Evolutionary conservation across 345 rosid genomes (phyloP).

Genomic region (Hevea brasiliensis): DNA sequence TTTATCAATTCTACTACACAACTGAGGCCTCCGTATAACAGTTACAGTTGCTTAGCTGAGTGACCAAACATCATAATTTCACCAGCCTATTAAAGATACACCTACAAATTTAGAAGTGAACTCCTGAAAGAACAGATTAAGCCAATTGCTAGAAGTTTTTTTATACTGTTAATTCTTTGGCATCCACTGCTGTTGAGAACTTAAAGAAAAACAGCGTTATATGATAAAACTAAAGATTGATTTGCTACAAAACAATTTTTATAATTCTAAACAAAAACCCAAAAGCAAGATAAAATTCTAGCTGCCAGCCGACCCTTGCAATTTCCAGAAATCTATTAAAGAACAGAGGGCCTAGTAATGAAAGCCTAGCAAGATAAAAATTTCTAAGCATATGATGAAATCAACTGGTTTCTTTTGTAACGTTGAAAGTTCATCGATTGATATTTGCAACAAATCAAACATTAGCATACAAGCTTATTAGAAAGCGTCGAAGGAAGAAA

Average conservation of each 20-base stretch:
- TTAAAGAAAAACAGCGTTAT: neutral
- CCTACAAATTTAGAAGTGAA: neutral
- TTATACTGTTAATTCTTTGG: neutral
- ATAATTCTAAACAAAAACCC: neutral
- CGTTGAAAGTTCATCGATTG: no score
- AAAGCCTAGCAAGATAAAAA: neutral
- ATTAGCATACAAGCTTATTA: neutral
- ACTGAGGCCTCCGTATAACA: neutral
- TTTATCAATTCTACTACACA: neutral
- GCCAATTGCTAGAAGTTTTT: neutral
- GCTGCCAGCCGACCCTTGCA: neutral
- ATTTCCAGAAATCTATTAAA: constrained; percentile 2
- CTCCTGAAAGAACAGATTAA: neutral
- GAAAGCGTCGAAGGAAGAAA: neutral
- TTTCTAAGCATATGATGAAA: no score
- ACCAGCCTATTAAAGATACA: neutral
- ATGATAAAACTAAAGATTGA: neutral
- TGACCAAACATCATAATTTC: neutral
- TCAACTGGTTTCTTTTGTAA: neutral
- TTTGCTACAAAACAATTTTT: neutral
- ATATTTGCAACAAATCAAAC: neutral
- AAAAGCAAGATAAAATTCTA: neutral
- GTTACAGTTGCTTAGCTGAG: neutral
- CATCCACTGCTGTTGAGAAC: neutral
- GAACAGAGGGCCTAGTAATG: neutral